These are phyloP conservation scores for Sarocladium brachiariae DNA, from an alignment of 2,329 filamentous ascomycete genomes.

Conservation along the genomic window DNA sequence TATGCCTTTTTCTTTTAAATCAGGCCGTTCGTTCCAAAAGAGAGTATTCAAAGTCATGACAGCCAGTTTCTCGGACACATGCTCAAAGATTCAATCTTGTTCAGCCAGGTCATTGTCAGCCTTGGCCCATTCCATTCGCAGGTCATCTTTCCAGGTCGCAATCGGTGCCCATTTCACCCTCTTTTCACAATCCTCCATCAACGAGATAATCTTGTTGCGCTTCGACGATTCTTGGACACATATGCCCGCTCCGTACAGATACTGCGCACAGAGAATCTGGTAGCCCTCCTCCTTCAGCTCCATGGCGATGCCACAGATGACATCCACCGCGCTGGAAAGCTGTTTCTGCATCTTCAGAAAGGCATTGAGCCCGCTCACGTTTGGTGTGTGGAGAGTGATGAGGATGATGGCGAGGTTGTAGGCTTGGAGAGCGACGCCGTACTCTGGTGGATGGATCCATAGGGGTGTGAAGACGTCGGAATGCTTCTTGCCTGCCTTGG, in stretches of 20 bases:
- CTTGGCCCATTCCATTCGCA: conserved; percentile 23
- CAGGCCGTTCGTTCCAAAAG: no score
- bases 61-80: no score
- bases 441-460: conserved; percentile 42
- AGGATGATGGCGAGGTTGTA: conserved; percentile 47
- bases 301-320: conserved; percentile 43
- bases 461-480: conserved; percentile 35
- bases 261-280: conserved; percentile 36
- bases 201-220: conserved; percentile 26
- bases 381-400: conserved; percentile 23
- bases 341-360: conserved; percentile 28
- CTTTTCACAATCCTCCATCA: conserved; percentile 29
- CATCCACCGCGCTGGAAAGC: conserved; percentile 17
- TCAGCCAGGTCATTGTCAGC: conserved; percentile 13
- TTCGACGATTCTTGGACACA: conserved; percentile 31
- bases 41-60: no score
- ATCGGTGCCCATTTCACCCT: conserved; percentile 33
- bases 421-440: conserved; percentile 42
- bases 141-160: conserved; percentile 24
- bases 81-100: not conserved
- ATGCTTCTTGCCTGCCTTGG: conserved; percentile 14
- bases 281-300: conserved; percentile 33
- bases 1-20: no score
- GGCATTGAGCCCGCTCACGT: conserved; percentile 29
- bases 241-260: conserved; percentile 34